Percentiles rank a stretch among this genome's conserved stretches.
Evolutionary conservation across 176 grass and related monocot genomes (phyloP).

Genomic region (Urochloa ruziziensis): DNA sequence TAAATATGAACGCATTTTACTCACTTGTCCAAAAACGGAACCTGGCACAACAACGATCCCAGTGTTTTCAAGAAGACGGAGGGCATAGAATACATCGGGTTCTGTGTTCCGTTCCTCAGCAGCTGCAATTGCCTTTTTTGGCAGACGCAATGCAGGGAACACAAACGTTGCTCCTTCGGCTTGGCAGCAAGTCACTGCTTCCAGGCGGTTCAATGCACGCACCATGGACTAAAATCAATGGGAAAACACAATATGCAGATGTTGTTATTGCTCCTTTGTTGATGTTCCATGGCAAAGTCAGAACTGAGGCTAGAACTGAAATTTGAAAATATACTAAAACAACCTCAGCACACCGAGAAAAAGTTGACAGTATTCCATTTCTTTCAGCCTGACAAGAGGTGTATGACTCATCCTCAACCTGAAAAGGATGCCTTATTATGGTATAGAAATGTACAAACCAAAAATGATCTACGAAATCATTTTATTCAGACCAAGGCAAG

Average conservation of each 20-base stretch:
- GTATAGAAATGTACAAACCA: not conserved
- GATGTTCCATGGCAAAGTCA: not conserved
- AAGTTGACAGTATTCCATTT: slow-evolving; percentile 53
- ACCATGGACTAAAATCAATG: slow-evolving; percentile 55
- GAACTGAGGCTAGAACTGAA: not conserved
- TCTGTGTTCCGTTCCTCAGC: slow-evolving; percentile 49
- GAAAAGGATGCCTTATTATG: slow-evolving; percentile 27
- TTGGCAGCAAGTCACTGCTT: slow-evolving; percentile 77
- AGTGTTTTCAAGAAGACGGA: slow-evolving; percentile 60
- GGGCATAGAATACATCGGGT: slow-evolving; percentile 74
- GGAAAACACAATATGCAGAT: not conserved
- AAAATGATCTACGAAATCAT: not conserved
- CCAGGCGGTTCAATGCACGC: slow-evolving; percentile 59
- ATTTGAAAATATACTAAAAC: slow-evolving; percentile 1
- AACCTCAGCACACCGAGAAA: slow-evolving; percentile 66
- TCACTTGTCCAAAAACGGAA: slow-evolving; percentile 79
- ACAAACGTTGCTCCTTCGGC: slow-evolving; percentile 86
- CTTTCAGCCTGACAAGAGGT: slow-evolving; percentile 52
- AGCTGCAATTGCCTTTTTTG: slow-evolving; percentile 59
- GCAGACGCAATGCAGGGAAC: slow-evolving; percentile 61
- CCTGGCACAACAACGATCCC: slow-evolving; percentile 73
- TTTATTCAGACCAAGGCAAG: not conserved
- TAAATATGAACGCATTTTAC: not conserved
- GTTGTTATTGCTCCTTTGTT: not conserved
- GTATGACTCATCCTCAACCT: slow-evolving; percentile 84